Evolutionary conservation across 78 protist genomes (phyloP).

Genomic region (Paratrimastix pyriformis): DNA sequence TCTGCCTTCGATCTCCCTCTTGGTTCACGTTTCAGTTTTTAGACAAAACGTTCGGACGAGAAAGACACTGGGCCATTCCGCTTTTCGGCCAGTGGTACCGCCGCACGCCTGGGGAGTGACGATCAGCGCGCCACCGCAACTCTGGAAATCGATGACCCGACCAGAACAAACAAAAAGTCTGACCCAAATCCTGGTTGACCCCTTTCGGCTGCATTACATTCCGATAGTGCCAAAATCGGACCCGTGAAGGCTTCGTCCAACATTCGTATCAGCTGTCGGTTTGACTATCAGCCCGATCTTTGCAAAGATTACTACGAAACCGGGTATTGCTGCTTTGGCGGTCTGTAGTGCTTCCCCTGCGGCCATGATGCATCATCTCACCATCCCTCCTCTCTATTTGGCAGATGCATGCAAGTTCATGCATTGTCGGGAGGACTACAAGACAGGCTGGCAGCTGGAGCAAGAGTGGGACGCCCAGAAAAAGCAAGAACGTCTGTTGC

Average conservation of each 20-base stretch:
- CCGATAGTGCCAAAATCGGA: background rate
- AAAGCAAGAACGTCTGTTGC: background rate
- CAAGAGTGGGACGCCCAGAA: conserved; percentile 8
- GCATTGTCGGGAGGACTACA: background rate
- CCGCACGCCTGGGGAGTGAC: too few relatives aligned
- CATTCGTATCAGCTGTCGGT: background rate
- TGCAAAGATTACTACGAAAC: conserved; percentile 16
- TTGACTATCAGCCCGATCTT: conserved; percentile 7
- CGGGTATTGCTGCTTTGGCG: background rate
- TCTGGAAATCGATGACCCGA: background rate
- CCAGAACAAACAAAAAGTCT: background rate
- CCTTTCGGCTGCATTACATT: background rate
- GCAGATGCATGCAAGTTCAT: conserved; percentile 4
- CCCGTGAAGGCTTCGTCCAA: background rate
- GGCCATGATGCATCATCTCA: too few relatives aligned
- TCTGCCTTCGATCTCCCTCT: too few relatives aligned
- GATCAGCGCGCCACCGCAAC: too few relatives aligned
- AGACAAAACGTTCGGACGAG: too few relatives aligned
- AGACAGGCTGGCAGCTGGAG: conserved; percentile 14
- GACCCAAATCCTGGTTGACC: background rate
- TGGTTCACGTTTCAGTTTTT: too few relatives aligned
- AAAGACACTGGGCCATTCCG: too few relatives aligned
- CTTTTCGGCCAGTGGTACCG: too few relatives aligned
- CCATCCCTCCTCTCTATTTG: too few relatives aligned
- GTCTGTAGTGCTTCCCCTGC: too few relatives aligned